Conservation (phyloP, 768 basidiomycete genomes). For the Leccinum aurantiacum region DNA sequence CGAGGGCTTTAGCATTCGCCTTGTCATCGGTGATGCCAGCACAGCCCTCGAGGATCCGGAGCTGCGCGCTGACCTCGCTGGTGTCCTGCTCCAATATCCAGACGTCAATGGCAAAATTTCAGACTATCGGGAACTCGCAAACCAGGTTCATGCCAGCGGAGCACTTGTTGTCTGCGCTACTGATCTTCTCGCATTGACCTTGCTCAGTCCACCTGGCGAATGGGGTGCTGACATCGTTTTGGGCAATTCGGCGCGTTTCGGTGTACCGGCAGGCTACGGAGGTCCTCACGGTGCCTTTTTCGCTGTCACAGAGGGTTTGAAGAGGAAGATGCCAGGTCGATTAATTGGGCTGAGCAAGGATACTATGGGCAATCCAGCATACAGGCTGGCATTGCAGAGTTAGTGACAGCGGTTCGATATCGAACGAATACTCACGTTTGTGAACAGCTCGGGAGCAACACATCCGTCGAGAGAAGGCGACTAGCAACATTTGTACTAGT, state of each 20-base stretch:
- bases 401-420: constrained; percentile 31
- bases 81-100: constrained; percentile 92
- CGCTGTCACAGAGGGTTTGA: constrained; percentile 86
- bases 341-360: constrained; percentile 91
- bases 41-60: constrained; percentile 50
- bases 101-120: constrained; percentile 82
- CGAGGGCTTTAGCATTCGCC: constrained; percentile 88
- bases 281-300: constrained; percentile 99
- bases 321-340: constrained; percentile 98
- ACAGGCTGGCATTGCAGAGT: constrained; percentile 94
- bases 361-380: constrained; percentile 79
- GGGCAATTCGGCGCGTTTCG: constrained; percentile 95
- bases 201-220: constrained; percentile 95
- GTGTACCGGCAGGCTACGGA: constrained; percentile 95
- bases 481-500: constrained; percentile 97
- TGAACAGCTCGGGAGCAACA: constrained; percentile 88
- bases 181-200: constrained; percentile 88
- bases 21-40: constrained; percentile 66
- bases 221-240: constrained; percentile 97
- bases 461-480: constrained; percentile 96
- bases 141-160: constrained; percentile 67
- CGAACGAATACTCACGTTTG: constrained; percentile 9
- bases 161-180: constrained; percentile 88
- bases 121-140: constrained; percentile 66
- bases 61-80: constrained; percentile 67